A percentile compares a stretch with the other conserved stretches of the same genome.
phyloP scores from a whole-genome alignment of 805 yeast species.

The Kazachstania kunashirensis region DNA sequence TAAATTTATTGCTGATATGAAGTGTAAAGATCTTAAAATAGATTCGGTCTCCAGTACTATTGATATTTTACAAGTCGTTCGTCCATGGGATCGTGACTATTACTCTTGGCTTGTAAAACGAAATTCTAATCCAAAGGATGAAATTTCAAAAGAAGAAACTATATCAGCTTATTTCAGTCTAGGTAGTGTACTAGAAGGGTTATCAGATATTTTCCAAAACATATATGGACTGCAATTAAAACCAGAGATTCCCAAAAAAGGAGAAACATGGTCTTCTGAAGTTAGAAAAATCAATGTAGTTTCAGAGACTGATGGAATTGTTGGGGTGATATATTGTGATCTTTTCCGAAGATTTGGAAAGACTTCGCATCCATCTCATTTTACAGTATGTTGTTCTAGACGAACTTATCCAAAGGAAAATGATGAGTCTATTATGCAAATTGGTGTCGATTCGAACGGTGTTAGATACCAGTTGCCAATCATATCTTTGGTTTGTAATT shows the following conservation, averaged over 20 bases:
- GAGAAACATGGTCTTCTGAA: conserved; percentile 84
- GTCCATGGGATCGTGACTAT: conserved; percentile 92
- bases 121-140: not conserved
- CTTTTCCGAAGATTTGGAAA: conserved; percentile 69
- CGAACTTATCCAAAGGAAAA: conserved; percentile 51
- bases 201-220: conserved; percentile 56
- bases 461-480: conserved; percentile 73
- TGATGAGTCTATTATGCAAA: conserved; percentile 30
- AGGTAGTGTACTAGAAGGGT: conserved; percentile 78
- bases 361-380: conserved; percentile 85
- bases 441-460: conserved; percentile 31
- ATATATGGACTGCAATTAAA: conserved; percentile 71
- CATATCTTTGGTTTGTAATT: conserved; percentile 81
- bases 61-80: conserved; percentile 39
- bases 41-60: conserved; percentile 16
- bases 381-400: conserved; percentile 91
- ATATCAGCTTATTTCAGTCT: conserved; percentile 59
- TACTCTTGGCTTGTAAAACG: conserved; percentile 15
- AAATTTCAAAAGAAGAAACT: not conserved
- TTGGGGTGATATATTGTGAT: conserved; percentile 84
- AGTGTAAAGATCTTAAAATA: conserved; percentile 19
- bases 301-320: conserved; percentile 49
- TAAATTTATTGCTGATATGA: conserved; percentile 34
- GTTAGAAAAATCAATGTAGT: conserved; percentile 75
- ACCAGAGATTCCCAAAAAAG: conserved; percentile 51